Conservation (phyloP, 176 grass and related monocot genomes). For the Lolium multiflorum region DNA sequence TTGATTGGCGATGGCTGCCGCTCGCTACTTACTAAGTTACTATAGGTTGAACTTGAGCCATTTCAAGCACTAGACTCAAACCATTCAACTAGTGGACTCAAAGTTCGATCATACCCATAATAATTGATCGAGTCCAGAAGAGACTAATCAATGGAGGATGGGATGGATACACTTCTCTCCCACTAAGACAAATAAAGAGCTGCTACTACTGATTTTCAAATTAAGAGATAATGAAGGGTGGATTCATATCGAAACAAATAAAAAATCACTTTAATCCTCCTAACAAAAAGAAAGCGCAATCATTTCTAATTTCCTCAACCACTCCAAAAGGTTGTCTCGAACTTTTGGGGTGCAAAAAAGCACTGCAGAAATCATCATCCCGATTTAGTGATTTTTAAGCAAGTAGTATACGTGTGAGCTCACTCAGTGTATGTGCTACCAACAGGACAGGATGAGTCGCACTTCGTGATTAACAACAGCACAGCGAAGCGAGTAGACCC, state of each 20-base stretch:
- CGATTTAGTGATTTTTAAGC: constrained; percentile 13
- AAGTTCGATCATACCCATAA: not conserved
- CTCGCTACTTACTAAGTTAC: not conserved
- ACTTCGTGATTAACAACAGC: constrained; percentile 25
- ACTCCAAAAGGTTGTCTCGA: constrained; percentile 17
- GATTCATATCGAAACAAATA: not conserved
- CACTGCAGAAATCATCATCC: not conserved
- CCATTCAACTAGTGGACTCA: not conserved
- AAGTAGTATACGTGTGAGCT: constrained; percentile 41
- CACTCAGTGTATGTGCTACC: not conserved
- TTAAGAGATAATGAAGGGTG: not conserved
- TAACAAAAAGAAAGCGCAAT: not conserved
- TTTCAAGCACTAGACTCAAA: not conserved
- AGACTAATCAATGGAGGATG: not conserved
- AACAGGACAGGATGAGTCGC: constrained; percentile 15
- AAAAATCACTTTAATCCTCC: not conserved
- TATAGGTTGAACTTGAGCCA: constrained; percentile 3
- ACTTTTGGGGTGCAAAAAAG: not conserved
- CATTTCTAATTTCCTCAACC: constrained; percentile 13
- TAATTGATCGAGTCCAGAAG: not conserved
- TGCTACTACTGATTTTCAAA: not conserved
- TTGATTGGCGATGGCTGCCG: constrained; percentile 2
- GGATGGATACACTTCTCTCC: not conserved
- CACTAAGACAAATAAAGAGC: constrained; percentile 23
- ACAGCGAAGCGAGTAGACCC: constrained; percentile 27